A percentile compares a stretch with the other conserved stretches of the same genome.
Conservation (phyloP, 2,329 filamentous ascomycete species). For the Pestalotiopsis fici region DNA sequence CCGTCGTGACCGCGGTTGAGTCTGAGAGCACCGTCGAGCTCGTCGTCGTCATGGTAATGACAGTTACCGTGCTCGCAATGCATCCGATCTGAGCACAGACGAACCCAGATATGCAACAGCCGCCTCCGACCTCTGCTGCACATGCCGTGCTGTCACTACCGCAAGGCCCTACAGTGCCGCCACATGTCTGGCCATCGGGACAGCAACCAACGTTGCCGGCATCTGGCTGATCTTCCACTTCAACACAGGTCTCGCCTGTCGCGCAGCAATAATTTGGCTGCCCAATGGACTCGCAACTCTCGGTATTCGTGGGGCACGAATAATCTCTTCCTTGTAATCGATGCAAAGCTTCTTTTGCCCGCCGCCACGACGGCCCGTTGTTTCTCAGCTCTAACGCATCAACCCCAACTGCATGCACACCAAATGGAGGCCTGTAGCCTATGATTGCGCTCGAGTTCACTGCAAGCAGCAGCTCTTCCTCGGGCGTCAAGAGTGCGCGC, state of each 20-base stretch:
- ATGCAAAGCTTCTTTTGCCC: slow-evolving; percentile 47
- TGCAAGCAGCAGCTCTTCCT: slow-evolving; percentile 27
- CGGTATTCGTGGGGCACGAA: slow-evolving; percentile 67
- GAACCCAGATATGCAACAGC: slow-evolving; percentile 75
- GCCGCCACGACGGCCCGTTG: slow-evolving; percentile 35
- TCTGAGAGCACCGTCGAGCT: slow-evolving; percentile 37
- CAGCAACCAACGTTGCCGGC: slow-evolving; percentile 76
- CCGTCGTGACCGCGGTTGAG: slow-evolving; percentile 31
- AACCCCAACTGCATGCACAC: slow-evolving; percentile 42
- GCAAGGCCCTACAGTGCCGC: slow-evolving; percentile 64
- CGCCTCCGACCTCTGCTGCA: slow-evolving; percentile 65
- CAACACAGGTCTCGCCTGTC: slow-evolving; percentile 65
- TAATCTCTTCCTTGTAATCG: slow-evolving; percentile 59
- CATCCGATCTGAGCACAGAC: slow-evolving; percentile 71
- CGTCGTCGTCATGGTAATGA: slow-evolving; percentile 39
- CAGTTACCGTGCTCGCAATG: slow-evolving; percentile 38
- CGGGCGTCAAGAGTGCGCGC: slow-evolving; percentile 23
- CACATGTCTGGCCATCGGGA: slow-evolving; percentile 64
- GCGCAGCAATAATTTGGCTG: slow-evolving; percentile 74
- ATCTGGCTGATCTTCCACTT: slow-evolving; percentile 57
- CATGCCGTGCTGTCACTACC: slow-evolving; percentile 65
- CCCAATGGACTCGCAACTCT: slow-evolving; percentile 63
- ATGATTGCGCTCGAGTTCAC: slow-evolving; percentile 33
- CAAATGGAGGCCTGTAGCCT: slow-evolving; percentile 52
- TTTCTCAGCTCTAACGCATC: slow-evolving; percentile 15